A percentile compares a stretch with the other conserved stretches of the same genome.
phyloP scores from a whole-genome alignment of 805 yeast genomes.

The Candida takata region DNA sequence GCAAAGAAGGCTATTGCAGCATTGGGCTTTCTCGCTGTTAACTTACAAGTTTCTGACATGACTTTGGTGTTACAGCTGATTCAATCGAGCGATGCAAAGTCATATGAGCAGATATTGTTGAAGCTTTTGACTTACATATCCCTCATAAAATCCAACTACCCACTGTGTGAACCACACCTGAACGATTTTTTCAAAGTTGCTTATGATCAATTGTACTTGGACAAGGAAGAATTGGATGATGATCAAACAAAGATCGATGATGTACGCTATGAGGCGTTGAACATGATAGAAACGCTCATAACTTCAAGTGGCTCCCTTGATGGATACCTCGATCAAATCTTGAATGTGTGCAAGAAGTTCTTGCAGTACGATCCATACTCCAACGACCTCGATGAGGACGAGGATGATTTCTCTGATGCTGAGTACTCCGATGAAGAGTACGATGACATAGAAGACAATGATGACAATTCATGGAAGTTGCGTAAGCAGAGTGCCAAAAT shows the following conservation, averaged over 20 bases:
- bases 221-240: conserved; percentile 30
- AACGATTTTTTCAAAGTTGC: conserved; percentile 20
- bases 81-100: conserved; percentile 11
- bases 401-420: conserved; percentile 35
- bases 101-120: conserved; percentile 18
- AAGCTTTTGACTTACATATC: conserved; percentile 19
- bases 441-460: conserved; percentile 32
- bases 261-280: conserved; percentile 43
- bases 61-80: conserved; percentile 16
- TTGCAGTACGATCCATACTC: conserved; percentile 41
- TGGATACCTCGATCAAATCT: conserved; percentile 21
- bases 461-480: conserved; percentile 57
- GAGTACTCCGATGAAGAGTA: conserved; percentile 38
- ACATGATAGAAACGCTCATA: conserved; percentile 33
- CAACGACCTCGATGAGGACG: conserved; percentile 27
- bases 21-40: conserved; percentile 34
- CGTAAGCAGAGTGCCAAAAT: conserved; percentile 45
- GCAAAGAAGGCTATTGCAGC: conserved; percentile 45
- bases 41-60: conserved; percentile 23
- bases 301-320: conserved; percentile 31
- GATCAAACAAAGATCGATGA: conserved; percentile 36
- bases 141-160: conserved; percentile 24
- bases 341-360: conserved; percentile 27
- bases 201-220: conserved; percentile 20
- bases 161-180: conserved; percentile 17